phyloP scores from a whole-genome alignment of 495 filamentous ascomycete genomes.

The Penicillium soppii region DNA sequence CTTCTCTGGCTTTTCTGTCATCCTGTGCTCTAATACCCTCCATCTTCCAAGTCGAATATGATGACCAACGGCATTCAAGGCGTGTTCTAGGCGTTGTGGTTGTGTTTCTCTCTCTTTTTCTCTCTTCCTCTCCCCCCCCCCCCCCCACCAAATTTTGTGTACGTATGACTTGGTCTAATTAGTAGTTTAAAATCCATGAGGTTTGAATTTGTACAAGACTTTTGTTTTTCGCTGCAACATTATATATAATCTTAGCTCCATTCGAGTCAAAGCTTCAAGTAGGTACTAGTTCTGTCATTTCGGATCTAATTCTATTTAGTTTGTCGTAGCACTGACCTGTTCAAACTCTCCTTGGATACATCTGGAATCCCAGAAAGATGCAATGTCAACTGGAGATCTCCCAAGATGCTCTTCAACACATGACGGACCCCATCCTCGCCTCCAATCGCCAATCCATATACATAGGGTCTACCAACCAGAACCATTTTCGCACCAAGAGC shows the following conservation, averaged over 20 bases:
- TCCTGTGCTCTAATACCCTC: conserved; percentile 5
- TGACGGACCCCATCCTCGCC: conserved; percentile 26
- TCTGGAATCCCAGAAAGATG: conserved; percentile 8
- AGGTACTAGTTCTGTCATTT: no score
- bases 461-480: conserved; percentile 44
- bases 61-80: conserved; percentile 17
- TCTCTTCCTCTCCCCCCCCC: not conserved
- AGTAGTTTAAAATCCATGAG: not conserved
- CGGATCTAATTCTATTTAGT: no score
- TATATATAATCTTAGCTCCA: no score
- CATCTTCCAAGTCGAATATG: conserved; percentile 2
- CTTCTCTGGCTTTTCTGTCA: conserved; percentile 6
- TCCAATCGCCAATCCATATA: conserved; percentile 29
- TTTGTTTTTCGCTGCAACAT: no score
- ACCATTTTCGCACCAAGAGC: conserved; percentile 54
- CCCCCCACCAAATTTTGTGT: not conserved
- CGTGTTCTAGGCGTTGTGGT: conserved; percentile 10
- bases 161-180: not conserved
- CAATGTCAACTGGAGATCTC: conserved; percentile 11
- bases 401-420: conserved; percentile 22
- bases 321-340: no score
- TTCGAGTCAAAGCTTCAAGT: no score
- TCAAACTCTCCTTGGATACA: no score
- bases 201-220: not conserved
- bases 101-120: not conserved